Base-by-base conservation (phyloP, 768 basidiomycete genomes). In the Pulveroboletus frians region DNA sequence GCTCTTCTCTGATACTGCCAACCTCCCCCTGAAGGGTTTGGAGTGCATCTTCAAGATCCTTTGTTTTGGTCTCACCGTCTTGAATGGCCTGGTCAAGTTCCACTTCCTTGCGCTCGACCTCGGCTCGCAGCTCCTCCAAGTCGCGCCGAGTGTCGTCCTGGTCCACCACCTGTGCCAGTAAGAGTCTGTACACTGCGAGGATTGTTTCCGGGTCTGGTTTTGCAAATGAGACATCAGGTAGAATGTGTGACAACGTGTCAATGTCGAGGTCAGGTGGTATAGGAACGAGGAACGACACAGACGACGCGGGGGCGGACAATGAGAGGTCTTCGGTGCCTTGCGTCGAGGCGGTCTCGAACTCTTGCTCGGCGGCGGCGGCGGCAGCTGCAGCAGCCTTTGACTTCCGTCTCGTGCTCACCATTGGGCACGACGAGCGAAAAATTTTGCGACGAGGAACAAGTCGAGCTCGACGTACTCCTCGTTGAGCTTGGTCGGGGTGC, bases 81-180 rank as follows among this genome's bases (percentile, higher is more conserved):
- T 90, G 85, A 31, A 90, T 65, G 6, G 87, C 82, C 68, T 92
- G 89, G 64, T 92, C 90, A 31, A 92, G 71, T 65, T 93, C 90
- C 3, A 92, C 73, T 47, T 91, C 88, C 64, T 84, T 85, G 66
- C 77, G 78, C 57, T 87, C 79, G 9, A 73, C 62, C 40, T 83
- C 81, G 3, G 88, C 88, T 37, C 75, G 80, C 50, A 77, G 68
- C 53, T 84, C 85, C 64, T 92, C 90, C 30, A 87, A 67, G 51
- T 88, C 84, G 44, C 79, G 71, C 42, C 79, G 76, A 3, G 75
- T 67, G 50, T 66, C 70, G 46, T 88, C 83, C 15, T 79, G 62
- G 48, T 81, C 80, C 1, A 71, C 61, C 6, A 73, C 73, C 51
- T 88, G 83, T 1, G 76, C 73, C 8, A 83, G 65, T 15, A 90